phyloP scores from a whole-genome alignment of 768 basidiomycete genomes.

The Crepidotus variabilis region DNA sequence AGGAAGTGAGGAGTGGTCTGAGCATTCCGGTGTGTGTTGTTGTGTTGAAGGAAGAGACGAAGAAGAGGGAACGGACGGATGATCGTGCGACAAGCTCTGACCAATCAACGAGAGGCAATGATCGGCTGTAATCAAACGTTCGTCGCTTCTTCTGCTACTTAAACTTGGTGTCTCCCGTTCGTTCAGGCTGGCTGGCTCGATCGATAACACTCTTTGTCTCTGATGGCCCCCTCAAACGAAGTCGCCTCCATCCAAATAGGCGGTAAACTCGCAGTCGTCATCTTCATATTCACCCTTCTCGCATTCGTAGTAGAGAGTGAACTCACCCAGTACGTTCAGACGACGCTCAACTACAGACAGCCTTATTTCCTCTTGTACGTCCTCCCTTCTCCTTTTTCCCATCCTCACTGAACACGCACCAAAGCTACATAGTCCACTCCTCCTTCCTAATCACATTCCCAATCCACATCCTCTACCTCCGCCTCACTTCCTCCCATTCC shows the following conservation, averaged over 20 bases:
- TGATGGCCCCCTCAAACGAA: too few species aligned
- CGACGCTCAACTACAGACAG: slow-evolving; percentile 71
- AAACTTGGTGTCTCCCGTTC: too few species aligned
- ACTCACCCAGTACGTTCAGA: slow-evolving; percentile 82
- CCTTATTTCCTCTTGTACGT: slow-evolving; percentile 87
- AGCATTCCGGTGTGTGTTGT: slow-evolving; percentile 40
- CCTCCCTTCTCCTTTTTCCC: neutral
- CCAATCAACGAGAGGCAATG: too few species aligned
- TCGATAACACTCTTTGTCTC: too few species aligned
- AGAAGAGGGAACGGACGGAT: too few species aligned
- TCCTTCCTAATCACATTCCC: slow-evolving; percentile 78
- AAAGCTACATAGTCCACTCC: slow-evolving; percentile 85
- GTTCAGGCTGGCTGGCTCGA: too few species aligned
- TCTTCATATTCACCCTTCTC: slow-evolving; percentile 60
- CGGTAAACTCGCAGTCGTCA: slow-evolving; percentile 42
- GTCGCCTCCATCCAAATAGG: slow-evolving; percentile 29
- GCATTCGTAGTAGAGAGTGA: slow-evolving; percentile 79
- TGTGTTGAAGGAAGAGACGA: too few species aligned
- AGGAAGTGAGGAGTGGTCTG: slow-evolving; percentile 59
- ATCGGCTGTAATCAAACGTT: too few species aligned
- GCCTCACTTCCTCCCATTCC: slow-evolving; percentile 43
- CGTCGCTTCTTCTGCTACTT: too few species aligned
- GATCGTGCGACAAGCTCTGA: too few species aligned
- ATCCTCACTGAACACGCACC: neutral
- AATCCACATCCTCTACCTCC: slow-evolving; percentile 70